phyloP scores from a whole-genome alignment of 805 yeast species.

The Saturnispora sanitii region DNA sequence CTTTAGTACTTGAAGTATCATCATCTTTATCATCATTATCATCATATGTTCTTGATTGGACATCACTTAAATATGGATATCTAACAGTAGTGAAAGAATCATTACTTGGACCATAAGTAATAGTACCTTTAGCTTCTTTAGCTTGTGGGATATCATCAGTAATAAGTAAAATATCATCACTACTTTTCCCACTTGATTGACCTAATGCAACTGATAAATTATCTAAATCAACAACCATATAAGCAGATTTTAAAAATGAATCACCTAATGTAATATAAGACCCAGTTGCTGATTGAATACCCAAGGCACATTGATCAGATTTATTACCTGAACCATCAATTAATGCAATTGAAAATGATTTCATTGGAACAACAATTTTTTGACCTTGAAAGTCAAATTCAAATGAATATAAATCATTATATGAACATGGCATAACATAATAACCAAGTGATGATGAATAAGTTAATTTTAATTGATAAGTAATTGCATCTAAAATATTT shows the following conservation, averaged over 20 bases:
- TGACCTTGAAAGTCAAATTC: conserved; percentile 51
- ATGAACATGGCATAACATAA: conserved; percentile 37
- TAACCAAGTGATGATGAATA: conserved; percentile 34
- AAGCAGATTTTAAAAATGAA: conserved; percentile 40
- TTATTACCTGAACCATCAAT: conserved; percentile 14
- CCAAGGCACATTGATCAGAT: conserved; percentile 35
- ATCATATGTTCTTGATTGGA: neutral
- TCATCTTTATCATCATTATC: neutral
- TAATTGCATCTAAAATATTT: conserved; percentile 20
- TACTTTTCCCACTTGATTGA: conserved; percentile 30
- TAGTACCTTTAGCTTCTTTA: conserved; percentile 4
- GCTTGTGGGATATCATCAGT: conserved; percentile 25
- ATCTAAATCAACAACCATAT: conserved; percentile 48
- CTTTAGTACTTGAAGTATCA: neutral
- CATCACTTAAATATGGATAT: conserved; percentile 7
- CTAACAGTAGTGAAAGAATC: conserved; percentile 6
- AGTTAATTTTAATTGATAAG: conserved; percentile 30
- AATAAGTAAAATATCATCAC: conserved; percentile 30
- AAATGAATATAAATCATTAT: conserved; percentile 22
- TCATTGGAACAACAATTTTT: conserved; percentile 41
- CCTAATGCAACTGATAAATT: conserved; percentile 36
- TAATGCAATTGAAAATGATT: conserved; percentile 18
- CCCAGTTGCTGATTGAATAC: conserved; percentile 28
- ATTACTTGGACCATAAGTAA: conserved; percentile 10
- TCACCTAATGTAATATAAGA: conserved; percentile 39